Base-by-base conservation (phyloP, 108 stramenopile species). In the Bacterosira constricta region DNA sequence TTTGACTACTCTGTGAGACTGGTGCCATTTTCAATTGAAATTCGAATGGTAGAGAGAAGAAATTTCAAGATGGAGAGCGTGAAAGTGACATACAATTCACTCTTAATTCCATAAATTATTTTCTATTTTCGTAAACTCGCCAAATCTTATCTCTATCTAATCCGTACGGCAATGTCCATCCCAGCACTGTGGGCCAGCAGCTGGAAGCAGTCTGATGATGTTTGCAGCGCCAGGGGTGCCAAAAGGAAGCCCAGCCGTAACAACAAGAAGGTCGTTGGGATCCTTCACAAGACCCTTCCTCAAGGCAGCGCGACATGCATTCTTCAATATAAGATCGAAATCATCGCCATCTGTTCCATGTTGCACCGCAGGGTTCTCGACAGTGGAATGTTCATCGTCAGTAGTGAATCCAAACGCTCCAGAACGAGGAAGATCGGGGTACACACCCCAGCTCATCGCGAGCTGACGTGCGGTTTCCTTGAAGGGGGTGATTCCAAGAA, bases 181-280 rank as follows among this genome's bases (percentile, higher is more conserved):
- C 95, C 94, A 95, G 65, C 94, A 95, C 25, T 82, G 82, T 31
- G 97, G 97, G 12, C 96, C 97, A 3, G 93, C 91, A 26, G 93
- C 96, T 36, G 97, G 95, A 5, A 96, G 82, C 58, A 98, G 80
- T 27, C 95, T 86, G 41, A 96, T 80, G 30, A 98, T 81, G 73
- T 96, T 98, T 21, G 95, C 91, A 13, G 95, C 93, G 59, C 94
- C 94, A 34, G 88, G 87, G 15, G 86, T 90, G 31, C 89, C 88
- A 54, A 88, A 91, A 25, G 93, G 93, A 55, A 94, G 70, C 4
- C 93, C 93, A 23, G 89, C 90, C 0, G 91, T 94, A 15, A 94
- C 88, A 66, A 92, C 90, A 12, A 92, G 79, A 18, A 92, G 63
- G 63, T 92, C 93, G 42, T 86, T 73, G 2, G 86, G 81, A 17